These are phyloP conservation scores for Moelleriella libera DNA, from an alignment of 2,329 filamentous ascomycete genomes.

Conservation along the genomic window DNA sequence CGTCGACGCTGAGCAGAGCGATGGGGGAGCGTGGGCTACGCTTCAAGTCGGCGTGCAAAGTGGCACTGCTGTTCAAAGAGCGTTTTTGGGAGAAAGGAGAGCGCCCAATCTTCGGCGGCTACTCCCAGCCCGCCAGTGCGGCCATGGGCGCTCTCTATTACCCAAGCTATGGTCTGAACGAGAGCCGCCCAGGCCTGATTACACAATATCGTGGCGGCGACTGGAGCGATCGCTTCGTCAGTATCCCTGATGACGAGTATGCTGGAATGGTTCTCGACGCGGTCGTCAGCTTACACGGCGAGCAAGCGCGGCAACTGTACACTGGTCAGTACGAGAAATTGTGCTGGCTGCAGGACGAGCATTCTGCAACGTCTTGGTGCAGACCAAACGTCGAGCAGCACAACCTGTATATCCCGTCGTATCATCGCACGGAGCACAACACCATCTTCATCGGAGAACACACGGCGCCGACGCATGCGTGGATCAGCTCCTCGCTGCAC, in stretches of 20 bases:
- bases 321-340: conserved; percentile 43
- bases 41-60: conserved; percentile 16
- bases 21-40: conserved; percentile 10
- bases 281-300: conserved; percentile 7
- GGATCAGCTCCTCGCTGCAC: conserved; percentile 18
- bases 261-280: conserved; percentile 2
- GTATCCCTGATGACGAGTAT: conserved; percentile 3
- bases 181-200: conserved; percentile 33
- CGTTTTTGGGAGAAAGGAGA: conserved; percentile 21
- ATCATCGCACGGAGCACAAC: conserved; percentile 41
- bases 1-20: conserved; percentile 12
- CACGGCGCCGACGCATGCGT: conserved; percentile 42
- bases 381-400: conserved; percentile 38
- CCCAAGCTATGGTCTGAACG: conserved; percentile 36
- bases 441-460: conserved; percentile 17
- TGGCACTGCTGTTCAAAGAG: conserved; percentile 42
- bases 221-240: conserved; percentile 5
- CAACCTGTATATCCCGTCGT: conserved; percentile 44
- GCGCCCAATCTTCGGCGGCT: conserved; percentile 27
- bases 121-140: conserved; percentile 3
- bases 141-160: conserved; percentile 26
- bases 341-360: conserved; percentile 43
- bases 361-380: conserved; percentile 42
- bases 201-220: conserved; percentile 5
- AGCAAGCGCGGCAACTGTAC: conserved; percentile 36